phyloP scores from a whole-genome alignment of 352 stramenopile genomes.

The Lagenidium sp. region DNA sequence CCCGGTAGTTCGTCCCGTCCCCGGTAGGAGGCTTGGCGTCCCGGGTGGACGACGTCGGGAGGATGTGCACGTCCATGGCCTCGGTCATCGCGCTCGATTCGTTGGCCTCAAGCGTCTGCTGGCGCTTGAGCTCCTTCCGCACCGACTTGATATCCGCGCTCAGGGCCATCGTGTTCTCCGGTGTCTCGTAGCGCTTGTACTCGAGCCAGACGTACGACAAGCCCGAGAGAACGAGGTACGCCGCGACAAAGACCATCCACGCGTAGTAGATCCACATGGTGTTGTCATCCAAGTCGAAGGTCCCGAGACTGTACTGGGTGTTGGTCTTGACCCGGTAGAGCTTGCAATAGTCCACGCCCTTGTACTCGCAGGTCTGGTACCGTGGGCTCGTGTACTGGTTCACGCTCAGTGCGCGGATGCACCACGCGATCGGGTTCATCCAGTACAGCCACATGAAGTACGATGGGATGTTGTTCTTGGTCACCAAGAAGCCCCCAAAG shows the following conservation, averaged over 20 bases:
- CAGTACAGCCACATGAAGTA: constrained; percentile 77
- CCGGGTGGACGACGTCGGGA: constrained; percentile 7
- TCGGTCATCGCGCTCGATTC: constrained; percentile 1
- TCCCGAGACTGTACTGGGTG: constrained; percentile 33
- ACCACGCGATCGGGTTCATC: constrained; percentile 65
- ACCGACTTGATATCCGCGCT: constrained; percentile 10
- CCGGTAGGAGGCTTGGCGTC: neutral
- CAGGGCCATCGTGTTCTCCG: constrained; percentile 24
- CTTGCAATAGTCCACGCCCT: constrained; percentile 42
- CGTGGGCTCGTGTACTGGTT: constrained; percentile 47
- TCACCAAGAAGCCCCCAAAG: constrained; percentile 59
- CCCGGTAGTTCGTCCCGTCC: neutral
- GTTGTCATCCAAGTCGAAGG: constrained; percentile 42
- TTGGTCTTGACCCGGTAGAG: constrained; percentile 19
- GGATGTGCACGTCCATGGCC: constrained; percentile 11
- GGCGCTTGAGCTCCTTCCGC: constrained; percentile 6
- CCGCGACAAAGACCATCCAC: constrained; percentile 39
- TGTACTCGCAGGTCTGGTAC: constrained; percentile 37
- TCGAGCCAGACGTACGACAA: constrained; percentile 20
- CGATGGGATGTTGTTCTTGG: constrained; percentile 41
- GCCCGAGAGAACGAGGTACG: constrained; percentile 28
- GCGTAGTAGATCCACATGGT: constrained; percentile 42
- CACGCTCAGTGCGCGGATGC: constrained; percentile 44
- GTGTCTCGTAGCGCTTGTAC: constrained; percentile 22
- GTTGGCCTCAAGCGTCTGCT: constrained; percentile 4